Base-by-base conservation (phyloP, 2,329 filamentous ascomycete species). In the Trichoderma endophyticum region DNA sequence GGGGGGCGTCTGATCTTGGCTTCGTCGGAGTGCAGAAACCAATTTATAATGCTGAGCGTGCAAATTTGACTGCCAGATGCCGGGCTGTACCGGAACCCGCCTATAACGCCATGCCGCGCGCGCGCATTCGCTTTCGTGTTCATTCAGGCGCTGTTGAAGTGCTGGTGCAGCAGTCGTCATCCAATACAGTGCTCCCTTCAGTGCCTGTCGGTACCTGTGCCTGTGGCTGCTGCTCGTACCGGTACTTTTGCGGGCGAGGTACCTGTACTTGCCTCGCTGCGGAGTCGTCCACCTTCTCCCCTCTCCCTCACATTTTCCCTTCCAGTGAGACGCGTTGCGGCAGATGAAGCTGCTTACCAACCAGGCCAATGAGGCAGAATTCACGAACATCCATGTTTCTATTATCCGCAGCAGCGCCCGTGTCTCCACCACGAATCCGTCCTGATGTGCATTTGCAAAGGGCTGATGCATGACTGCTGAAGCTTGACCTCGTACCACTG, bases 101-200 rank as follows among this genome's bases (percentile, higher is more conserved):
- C 60, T 43, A 1, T 43, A 1, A 12, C 48, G 48, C 14, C 28
- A 66, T 56, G 30, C 30, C 14, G 34, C 24, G 43, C 62, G 26
- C 65, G 65, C 65, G 54, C 65, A 24, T 60, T 68, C 54, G 34
- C 56, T 48, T 60, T 59, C 65, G 65, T 48, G 65, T 68, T 68
- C 32, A 14, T 9, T 59, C 15, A 18, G 18, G 8, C 34, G 14
- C 34, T 36, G 34, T 14, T n/a, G 24, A 32, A 15, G 18, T 59
- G 15, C 56, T 32, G 28, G 28, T 32, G 18, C 43, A 51, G 28
- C 28, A 18, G 56, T 60, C 56, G 56, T 60, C 56, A 60, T 60
- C 34, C 34, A 36, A 36, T 36, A 36, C 34, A 36, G 56, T 28
- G n/a, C 11, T 12, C 56, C 18, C 18, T 21, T 34, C 43, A 51